phyloP scores from a whole-genome alignment of 371 early-diverging fungal species.

The Mucor piriformis region DNA sequence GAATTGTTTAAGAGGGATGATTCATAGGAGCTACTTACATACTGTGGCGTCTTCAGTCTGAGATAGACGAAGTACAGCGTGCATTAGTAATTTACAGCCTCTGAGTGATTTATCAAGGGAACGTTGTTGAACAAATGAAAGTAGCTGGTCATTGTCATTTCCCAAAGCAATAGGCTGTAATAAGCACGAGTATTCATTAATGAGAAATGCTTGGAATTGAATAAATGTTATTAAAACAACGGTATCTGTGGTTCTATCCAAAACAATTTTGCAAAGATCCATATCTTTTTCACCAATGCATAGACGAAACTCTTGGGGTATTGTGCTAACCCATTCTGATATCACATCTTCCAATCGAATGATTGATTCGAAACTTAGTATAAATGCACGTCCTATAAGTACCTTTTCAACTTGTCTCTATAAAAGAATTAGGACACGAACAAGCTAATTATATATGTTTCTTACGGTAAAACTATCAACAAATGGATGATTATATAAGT shows the following conservation, averaged over 20 bases:
- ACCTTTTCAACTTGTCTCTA: constrained; percentile 11
- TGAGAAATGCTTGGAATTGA: constrained; percentile 1
- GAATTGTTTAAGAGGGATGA: neutral
- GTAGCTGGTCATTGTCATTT: neutral
- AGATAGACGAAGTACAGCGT: neutral
- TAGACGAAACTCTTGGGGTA: neutral
- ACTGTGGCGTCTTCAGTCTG: neutral
- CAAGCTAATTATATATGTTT: neutral
- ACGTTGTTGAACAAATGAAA: constrained; percentile 7
- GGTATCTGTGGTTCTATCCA: constrained; percentile 4
- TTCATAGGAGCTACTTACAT: constrained; percentile 3
- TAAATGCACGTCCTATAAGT: constrained; percentile 11
- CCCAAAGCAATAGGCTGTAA: constrained; percentile 13
- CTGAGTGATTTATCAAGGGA: constrained; percentile 4
- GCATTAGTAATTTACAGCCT: constrained; percentile 2
- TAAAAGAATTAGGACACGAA: neutral
- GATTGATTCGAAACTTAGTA: constrained; percentile 21
- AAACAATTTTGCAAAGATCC: constrained; percentile 8
- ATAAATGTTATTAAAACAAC: constrained; percentile 6
- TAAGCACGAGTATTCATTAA: constrained; percentile 4
- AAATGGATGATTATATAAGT: constrained; percentile 8
- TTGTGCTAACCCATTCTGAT: constrained; percentile 1
- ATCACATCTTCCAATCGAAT: constrained; percentile 11
- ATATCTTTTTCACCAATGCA: neutral
- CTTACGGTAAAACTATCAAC: constrained; percentile 2